Evolutionary conservation across 192 early-diverging fungal species (phyloP).

Genomic region (Coemansia sp.): DNA sequence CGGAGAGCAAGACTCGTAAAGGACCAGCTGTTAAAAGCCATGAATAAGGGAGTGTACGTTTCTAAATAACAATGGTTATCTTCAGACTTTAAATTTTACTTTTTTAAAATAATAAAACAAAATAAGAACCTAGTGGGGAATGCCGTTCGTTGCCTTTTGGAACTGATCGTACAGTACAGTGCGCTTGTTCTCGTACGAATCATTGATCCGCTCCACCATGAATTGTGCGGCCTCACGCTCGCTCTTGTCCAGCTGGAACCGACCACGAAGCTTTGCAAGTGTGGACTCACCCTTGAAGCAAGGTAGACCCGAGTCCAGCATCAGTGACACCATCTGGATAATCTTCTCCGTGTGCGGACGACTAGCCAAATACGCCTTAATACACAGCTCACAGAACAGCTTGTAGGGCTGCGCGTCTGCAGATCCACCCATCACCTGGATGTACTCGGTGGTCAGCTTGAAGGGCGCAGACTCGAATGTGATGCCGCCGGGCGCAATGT

Average conservation of each 20-base stretch:
- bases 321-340: constrained; percentile 82
- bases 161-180: constrained; percentile 82
- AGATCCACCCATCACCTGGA: constrained; percentile 94
- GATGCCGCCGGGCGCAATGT: constrained; percentile 97
- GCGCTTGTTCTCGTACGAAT: constrained; percentile 91
- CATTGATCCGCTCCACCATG: constrained; percentile 86
- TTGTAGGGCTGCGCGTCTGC: constrained; percentile 76
- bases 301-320: constrained; percentile 95
- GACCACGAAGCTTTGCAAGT: constrained; percentile 73
- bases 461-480: constrained; percentile 96
- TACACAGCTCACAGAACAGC: constrained; percentile 85
- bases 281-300: constrained; percentile 96
- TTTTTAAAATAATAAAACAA: constrained; percentile 5
- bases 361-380: constrained; percentile 89
- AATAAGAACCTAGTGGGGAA: constrained; percentile 45
- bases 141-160: constrained; percentile 82
- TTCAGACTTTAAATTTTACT: neutral
- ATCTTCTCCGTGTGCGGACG: constrained; percentile 93
- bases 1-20: constrained; percentile 30
- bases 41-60: neutral
- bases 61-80: neutral
- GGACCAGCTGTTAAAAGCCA: neutral
- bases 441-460: constrained; percentile 97
- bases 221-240: constrained; percentile 93
- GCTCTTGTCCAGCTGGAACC: constrained; percentile 88